Evolutionary conservation across 345 rosid genomes (phyloP).

Genomic region (Eucalyptus caleyi): DNA sequence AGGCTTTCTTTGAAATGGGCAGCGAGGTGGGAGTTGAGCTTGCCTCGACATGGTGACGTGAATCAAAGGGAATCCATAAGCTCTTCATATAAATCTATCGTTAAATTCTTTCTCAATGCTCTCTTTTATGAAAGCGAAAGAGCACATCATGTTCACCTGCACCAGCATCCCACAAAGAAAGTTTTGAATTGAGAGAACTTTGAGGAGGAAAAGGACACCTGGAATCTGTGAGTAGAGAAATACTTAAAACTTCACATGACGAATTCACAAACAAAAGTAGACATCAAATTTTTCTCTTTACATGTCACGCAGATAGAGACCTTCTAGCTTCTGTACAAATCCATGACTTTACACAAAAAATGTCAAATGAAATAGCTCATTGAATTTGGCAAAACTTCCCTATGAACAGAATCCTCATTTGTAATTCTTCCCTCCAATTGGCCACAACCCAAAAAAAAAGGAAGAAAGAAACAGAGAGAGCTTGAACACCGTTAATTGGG

Average conservation of each 20-base stretch:
- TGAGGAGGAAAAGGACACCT: neutral
- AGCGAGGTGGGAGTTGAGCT: slow-evolving; percentile 63
- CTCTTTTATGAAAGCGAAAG: neutral
- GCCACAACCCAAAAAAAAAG: neutral
- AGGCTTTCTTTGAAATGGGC: slow-evolving; percentile 47
- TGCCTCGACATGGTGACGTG: slow-evolving; percentile 49
- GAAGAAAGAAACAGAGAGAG: neutral
- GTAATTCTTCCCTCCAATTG: neutral
- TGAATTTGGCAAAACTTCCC: neutral
- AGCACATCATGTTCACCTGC: neutral
- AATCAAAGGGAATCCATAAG: neutral
- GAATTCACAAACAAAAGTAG: neutral
- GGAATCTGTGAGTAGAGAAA: neutral
- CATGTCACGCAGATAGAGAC: neutral
- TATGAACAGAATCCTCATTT: neutral
- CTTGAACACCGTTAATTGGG: neutral
- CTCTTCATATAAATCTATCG: neutral
- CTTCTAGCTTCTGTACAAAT: neutral
- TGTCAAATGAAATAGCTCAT: neutral
- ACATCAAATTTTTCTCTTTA: neutral
- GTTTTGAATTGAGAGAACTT: neutral
- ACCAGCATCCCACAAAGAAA: neutral
- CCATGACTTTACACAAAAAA: neutral
- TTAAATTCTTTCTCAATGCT: neutral
- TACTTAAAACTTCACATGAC: neutral